These are phyloP conservation scores for Fusarium sp. DNA, from an alignment of 2,329 filamentous ascomycete genomes.

Conservation along the genomic window DNA sequence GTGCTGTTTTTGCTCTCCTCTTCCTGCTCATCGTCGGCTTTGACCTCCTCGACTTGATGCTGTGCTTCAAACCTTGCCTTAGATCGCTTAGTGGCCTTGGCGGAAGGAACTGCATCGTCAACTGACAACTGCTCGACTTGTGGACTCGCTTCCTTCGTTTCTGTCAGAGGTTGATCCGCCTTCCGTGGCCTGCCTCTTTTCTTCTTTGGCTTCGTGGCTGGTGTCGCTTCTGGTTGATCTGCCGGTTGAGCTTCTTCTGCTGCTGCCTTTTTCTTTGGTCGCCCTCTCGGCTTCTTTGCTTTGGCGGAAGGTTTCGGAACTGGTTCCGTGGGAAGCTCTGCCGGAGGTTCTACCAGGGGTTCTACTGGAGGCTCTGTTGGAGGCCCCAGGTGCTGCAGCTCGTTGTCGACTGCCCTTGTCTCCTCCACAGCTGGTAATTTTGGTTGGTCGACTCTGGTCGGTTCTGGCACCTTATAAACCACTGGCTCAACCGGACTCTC, in stretches of 20 bases:
- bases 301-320: slow-evolving; percentile 7
- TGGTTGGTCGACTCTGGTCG: neutral
- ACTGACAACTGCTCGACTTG: slow-evolving; percentile 1
- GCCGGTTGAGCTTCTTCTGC: slow-evolving; percentile 19
- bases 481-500: neutral
- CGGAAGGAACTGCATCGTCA: slow-evolving; percentile 6
- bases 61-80: slow-evolving; percentile 4
- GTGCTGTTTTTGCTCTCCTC: neutral
- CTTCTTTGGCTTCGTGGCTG: slow-evolving; percentile 44
- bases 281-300: slow-evolving; percentile 47
- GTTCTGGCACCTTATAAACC: slow-evolving; percentile 11
- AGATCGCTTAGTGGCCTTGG: slow-evolving; percentile 9
- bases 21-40: slow-evolving; percentile 7
- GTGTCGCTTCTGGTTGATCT: slow-evolving; percentile 21
- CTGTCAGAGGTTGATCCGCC: slow-evolving; percentile 34
- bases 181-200: slow-evolving; percentile 59
- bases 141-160: slow-evolving; percentile 9
- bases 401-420: slow-evolving; percentile 5
- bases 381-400: slow-evolving; percentile 28
- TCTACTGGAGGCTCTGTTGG: neutral
- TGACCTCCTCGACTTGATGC: neutral
- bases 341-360: neutral
- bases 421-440: slow-evolving; percentile 9
- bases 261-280: slow-evolving; percentile 46
- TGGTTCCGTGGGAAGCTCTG: neutral